Evolutionary conservation across 176 grass and related monocot species (phyloP), one percentile per base, ranked within the genome.

Genomic region (Neostapfia colusana): DNA sequence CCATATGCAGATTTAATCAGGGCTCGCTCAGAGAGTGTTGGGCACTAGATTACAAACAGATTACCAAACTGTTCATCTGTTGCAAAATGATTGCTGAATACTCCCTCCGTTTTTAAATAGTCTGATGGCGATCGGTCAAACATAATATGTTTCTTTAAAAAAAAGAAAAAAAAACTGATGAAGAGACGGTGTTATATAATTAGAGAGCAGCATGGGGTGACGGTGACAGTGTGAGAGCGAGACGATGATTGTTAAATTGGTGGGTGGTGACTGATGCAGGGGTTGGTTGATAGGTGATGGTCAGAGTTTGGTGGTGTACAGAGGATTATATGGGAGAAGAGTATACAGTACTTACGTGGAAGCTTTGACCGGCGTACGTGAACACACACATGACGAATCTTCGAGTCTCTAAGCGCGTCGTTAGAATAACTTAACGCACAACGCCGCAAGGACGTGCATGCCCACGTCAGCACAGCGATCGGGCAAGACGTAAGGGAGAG

Each of bases 371-470:
- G 23, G 49, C n/a, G 75, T 42, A 76, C 74, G 46, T 46, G 72
- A 24, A 49, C 74, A 48, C 14, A 49, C 59, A n/a, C n/a, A 51
- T 51, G 18, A 39, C 27, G 78, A 82, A 86, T 76, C 57, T 82
- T 78, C 79, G 60, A 57, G 46, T 4, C 66, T 49, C 27, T 71
- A 48, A 77, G 65, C 84, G 72, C 79, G 79, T 86, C 23, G 55
- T 34, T 57, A n/a, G 76, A 80, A 28, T 20, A 45, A 46, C 8
- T 3, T 17, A 46, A 35, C 2, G 3, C 11, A 20, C 35, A 51
- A 45, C 45, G 1, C 50, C 24, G 7, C 0, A 17, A 51, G 4
- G 15, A 15, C 48, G 48, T 51, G 17, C 16, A 1, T 51, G 17
- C 6, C 17, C 40, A 73, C 35, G 35, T 73, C 69, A 42, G 9